Conservation (phyloP, 169 alveolate species). For the Besnoitia besnoiti region DNA sequence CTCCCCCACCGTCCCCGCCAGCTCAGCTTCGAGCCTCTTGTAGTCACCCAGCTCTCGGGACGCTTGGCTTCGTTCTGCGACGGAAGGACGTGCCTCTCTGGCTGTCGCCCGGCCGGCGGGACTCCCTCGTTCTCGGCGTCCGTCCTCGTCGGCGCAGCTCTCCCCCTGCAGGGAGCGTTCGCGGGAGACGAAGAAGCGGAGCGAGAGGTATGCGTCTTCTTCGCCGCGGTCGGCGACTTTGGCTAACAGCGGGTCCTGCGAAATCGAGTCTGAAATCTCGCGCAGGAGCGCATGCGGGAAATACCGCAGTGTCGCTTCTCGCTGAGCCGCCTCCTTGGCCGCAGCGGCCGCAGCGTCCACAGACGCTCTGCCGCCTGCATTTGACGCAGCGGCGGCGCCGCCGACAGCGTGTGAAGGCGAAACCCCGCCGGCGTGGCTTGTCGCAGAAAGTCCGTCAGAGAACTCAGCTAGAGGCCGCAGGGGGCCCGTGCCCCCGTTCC, state of each 20-base stretch:
- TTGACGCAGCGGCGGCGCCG: too few species aligned
- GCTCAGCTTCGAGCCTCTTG: background rate
- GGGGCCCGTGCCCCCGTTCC: background rate
- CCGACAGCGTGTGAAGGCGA: too few species aligned
- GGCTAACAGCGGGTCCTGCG: conserved; percentile 21
- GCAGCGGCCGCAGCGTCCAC: background rate
- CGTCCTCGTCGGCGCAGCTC: background rate
- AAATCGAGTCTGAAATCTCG: background rate
- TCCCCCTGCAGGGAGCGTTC: background rate
- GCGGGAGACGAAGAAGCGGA: background rate
- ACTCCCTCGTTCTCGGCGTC: background rate
- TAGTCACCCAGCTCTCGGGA: background rate
- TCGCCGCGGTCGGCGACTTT: conserved; percentile 9
- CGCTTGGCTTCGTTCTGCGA: background rate
- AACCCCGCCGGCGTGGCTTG: too few species aligned
- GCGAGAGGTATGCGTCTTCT: conserved; percentile 16
- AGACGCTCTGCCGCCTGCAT: too few species aligned
- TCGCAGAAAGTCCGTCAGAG: too few species aligned
- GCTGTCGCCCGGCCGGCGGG: background rate
- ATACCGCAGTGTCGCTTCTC: background rate
- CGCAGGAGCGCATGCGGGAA: conserved; percentile 8
- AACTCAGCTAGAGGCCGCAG: too few species aligned
- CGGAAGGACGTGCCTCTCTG: background rate
- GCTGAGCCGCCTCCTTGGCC: background rate
- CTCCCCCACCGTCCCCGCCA: background rate